Conservation (phyloP, 176 grass and related monocot species). For the Tillandsia fasciculata region DNA sequence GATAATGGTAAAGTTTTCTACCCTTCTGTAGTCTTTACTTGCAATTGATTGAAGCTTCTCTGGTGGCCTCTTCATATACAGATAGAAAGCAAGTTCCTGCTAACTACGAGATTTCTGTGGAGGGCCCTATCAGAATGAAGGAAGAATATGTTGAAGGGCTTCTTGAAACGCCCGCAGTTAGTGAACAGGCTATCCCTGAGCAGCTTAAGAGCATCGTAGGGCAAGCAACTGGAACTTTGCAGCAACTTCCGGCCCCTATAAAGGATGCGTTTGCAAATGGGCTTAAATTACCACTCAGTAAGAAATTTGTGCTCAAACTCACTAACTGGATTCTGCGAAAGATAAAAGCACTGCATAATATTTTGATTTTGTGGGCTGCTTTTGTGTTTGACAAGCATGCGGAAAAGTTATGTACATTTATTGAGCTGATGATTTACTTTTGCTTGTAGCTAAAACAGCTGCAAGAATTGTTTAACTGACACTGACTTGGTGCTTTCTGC, state of each 20-base stretch:
- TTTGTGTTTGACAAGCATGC: too few relatives aligned
- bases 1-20: too few relatives aligned
- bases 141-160: conserved; percentile 72
- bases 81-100: conserved; percentile 79
- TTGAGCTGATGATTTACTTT: too few relatives aligned
- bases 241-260: conserved; percentile 74
- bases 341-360: too few relatives aligned
- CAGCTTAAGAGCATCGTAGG: conserved; percentile 63
- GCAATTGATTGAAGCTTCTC: neutral
- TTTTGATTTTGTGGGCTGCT: too few relatives aligned
- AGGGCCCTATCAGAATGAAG: conserved; percentile 85
- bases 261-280: conserved; percentile 70
- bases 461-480: too few relatives aligned
- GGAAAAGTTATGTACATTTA: too few relatives aligned
- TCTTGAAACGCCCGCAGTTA: conserved; percentile 70
- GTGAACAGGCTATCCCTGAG: conserved; percentile 58
- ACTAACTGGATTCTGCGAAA: neutral
- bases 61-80: conserved; percentile 20
- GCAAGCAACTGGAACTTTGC: conserved; percentile 55
- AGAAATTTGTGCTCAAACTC: conserved; percentile 10
- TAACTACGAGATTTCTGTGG: conserved; percentile 73
- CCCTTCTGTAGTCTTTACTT: too few relatives aligned
- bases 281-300: conserved; percentile 84
- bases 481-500: too few relatives aligned
- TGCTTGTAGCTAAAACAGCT: too few relatives aligned